Percentiles rank a stretch among this genome's conserved stretches.
phyloP scores from a whole-genome alignment of 495 filamentous ascomycete species.

The Penicillium longicatenatum region DNA sequence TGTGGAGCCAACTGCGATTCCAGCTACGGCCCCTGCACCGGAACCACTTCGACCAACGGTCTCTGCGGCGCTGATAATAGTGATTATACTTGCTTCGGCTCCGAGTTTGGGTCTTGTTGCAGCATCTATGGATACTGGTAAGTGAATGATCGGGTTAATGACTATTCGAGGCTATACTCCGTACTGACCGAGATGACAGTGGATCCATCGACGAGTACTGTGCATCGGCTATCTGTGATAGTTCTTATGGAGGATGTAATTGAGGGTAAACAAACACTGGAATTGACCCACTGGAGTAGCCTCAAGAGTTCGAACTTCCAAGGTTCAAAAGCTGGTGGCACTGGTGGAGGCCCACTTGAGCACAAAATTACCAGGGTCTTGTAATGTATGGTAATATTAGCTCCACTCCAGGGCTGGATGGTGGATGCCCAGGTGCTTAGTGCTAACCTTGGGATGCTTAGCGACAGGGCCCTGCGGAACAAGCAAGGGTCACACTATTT shows the following conservation, averaged over 20 bases:
- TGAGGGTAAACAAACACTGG: background rate
- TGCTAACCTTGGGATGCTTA: no score
- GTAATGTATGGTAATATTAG: background rate
- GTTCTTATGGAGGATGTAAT: background rate
- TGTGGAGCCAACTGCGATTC: background rate
- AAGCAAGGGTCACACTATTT: no score
- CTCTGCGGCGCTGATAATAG: slow-evolving; percentile 6
- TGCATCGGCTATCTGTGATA: background rate
- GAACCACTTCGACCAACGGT: slow-evolving; percentile 6
- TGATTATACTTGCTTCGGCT: slow-evolving; percentile 6
- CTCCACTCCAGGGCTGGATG: background rate
- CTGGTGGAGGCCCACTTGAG: no score
- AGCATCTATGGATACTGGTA: slow-evolving; percentile 10
- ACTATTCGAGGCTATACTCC: background rate
- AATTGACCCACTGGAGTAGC: no score
- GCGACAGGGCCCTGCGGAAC: no score
- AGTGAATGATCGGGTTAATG: background rate
- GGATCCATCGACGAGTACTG: background rate
- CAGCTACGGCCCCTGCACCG: background rate
- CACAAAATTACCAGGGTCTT: slow-evolving; percentile 1
- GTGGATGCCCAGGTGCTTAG: no score
- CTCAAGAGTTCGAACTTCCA: no score
- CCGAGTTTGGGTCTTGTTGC: slow-evolving; percentile 5
- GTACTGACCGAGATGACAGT: background rate
- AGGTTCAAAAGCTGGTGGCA: no score